Conservation (phyloP, 73 alveolate species). For the Paramecium octaurelia region DNA sequence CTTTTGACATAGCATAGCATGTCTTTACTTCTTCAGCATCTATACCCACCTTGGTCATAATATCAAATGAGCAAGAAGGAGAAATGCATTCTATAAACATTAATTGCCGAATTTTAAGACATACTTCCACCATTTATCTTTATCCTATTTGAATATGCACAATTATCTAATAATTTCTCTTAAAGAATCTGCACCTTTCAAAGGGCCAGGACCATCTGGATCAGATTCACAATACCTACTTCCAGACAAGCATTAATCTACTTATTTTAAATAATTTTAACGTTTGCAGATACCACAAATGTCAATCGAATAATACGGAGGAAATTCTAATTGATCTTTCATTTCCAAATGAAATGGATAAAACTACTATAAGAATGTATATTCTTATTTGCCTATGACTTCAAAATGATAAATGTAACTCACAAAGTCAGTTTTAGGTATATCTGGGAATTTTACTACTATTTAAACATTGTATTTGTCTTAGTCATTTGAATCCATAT, state of each 20-base stretch:
- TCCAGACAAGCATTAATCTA: constrained; percentile 55
- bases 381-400: neutral
- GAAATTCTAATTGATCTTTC: neutral
- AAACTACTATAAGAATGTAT: neutral
- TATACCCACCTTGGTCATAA: neutral
- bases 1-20: neutral
- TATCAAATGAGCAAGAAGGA: neutral
- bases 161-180: neutral
- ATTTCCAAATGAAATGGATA: constrained; percentile 40
- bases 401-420: neutral
- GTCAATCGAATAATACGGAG: neutral
- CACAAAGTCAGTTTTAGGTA: neutral
- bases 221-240: constrained; percentile 57
- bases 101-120: neutral
- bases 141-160: neutral
- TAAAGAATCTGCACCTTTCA: constrained; percentile 43
- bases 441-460: neutral
- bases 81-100: neutral
- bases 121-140: constrained; percentile 1
- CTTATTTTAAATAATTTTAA: too few relatives aligned
- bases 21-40: neutral
- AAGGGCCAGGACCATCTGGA: constrained; percentile 52
- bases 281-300: too few relatives aligned
- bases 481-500: neutral
- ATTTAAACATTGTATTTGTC: neutral